phyloP scores from a whole-genome alignment of 805 yeast species.

The Torulaspora quercuum region DNA sequence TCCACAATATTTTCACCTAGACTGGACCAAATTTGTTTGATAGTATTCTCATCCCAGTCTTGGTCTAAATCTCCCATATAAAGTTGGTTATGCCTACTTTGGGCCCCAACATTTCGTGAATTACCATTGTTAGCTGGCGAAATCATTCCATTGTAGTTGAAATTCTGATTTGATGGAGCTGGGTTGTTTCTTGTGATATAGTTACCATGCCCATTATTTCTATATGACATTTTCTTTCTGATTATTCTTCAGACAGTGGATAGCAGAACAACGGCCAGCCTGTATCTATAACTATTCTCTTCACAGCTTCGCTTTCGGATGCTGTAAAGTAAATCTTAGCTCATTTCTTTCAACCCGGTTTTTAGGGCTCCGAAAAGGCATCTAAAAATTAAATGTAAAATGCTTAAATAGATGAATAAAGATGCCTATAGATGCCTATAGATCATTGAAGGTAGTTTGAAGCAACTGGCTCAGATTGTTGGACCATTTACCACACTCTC shows the following conservation, averaged over 20 bases:
- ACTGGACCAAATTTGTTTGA: slow-evolving; percentile 65
- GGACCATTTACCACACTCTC: slow-evolving; percentile 59
- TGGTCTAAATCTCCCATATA: slow-evolving; percentile 95
- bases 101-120: not conserved
- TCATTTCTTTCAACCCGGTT: no score
- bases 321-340: no score
- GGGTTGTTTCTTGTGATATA: slow-evolving; percentile 7
- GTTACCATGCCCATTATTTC: slow-evolving; percentile 5
- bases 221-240: slow-evolving; percentile 10
- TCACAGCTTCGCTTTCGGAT: no score
- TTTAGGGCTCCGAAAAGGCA: no score
- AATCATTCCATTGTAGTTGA: slow-evolving; percentile 7
- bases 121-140: slow-evolving; percentile 4
- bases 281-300: no score
- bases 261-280: no score
- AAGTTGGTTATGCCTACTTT: slow-evolving; percentile 35
- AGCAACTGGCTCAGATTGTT: slow-evolving; percentile 30
- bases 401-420: no score
- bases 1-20: slow-evolving; percentile 58
- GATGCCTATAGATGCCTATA: not conserved
- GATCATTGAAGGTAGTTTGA: slow-evolving; percentile 3
- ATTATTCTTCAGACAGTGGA: not conserved
- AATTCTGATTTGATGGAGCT: slow-evolving; percentile 1
- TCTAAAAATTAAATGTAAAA: no score
- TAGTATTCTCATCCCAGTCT: slow-evolving; percentile 69